phyloP scores from a whole-genome alignment of 2,329 filamentous ascomycete genomes.

The Penicillium polonicum region DNA sequence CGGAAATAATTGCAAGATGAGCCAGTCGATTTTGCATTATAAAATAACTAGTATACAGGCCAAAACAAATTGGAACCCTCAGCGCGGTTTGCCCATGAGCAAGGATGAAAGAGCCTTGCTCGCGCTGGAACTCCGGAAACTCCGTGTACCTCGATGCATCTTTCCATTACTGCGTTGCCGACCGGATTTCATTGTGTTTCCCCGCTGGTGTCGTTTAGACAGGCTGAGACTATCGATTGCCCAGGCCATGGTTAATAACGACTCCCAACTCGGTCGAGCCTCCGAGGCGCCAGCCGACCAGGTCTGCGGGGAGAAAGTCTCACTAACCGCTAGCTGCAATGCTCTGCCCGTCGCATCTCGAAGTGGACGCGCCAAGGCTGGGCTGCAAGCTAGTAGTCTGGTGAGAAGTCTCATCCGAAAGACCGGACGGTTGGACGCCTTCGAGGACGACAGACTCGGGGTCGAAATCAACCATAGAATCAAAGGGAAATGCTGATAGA shows the following conservation, averaged over 20 bases:
- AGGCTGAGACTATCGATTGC: slow-evolving; percentile 45
- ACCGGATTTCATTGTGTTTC: slow-evolving; percentile 26
- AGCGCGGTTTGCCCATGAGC: slow-evolving; percentile 31
- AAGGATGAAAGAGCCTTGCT: slow-evolving; percentile 25
- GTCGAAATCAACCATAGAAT: slow-evolving; percentile 57
- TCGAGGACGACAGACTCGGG: slow-evolving; percentile 49
- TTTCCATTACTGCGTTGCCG: slow-evolving; percentile 38
- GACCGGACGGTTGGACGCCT: slow-evolving; percentile 46
- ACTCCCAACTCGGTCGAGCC: slow-evolving; percentile 43
- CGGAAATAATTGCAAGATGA: slow-evolving; percentile 3
- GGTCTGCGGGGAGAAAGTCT: slow-evolving; percentile 38
- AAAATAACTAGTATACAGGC: slow-evolving; percentile 25
- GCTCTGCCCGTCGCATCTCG: slow-evolving; percentile 54
- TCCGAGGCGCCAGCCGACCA: slow-evolving; percentile 34
- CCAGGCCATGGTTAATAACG: slow-evolving; percentile 48
- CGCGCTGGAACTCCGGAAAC: slow-evolving; percentile 40
- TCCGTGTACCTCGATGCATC: slow-evolving; percentile 38
- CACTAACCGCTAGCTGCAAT: slow-evolving; percentile 52
- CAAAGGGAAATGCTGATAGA: slow-evolving; percentile 52
- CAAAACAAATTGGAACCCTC: slow-evolving; percentile 16
- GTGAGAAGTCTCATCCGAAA: slow-evolving; percentile 52
- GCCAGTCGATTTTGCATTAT: slow-evolving; percentile 13
- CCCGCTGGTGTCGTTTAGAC: slow-evolving; percentile 35
- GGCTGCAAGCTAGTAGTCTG: slow-evolving; percentile 53
- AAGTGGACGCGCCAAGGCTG: slow-evolving; percentile 55